phyloP scores from a whole-genome alignment of 208 protist species.

The Leishmania lainsoni region DNA sequence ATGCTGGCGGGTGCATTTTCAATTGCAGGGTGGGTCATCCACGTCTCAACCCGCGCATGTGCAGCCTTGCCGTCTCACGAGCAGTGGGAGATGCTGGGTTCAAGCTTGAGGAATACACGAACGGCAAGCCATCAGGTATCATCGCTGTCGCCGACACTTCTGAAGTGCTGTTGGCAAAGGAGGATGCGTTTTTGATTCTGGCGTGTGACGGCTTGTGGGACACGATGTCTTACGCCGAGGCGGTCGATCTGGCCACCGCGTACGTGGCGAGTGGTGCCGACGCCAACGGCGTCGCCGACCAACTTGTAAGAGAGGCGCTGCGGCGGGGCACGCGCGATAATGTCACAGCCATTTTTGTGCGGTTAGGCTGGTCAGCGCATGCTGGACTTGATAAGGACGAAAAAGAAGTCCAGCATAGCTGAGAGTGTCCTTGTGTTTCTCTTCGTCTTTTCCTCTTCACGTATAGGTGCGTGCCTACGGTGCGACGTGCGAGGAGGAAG shows the following conservation, averaged over 20 bases:
- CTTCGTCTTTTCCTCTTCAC: neutral
- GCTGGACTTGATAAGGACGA: neutral
- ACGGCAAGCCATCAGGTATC: conserved; percentile 72
- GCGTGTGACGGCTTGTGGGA: conserved; percentile 94
- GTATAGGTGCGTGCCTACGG: neutral
- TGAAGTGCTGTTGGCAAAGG: conserved; percentile 43
- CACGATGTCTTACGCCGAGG: conserved; percentile 84
- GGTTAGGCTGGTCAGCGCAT: conserved; percentile 11
- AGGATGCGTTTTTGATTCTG: conserved; percentile 89
- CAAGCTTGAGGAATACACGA: conserved; percentile 77
- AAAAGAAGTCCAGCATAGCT: neutral
- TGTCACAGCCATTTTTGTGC: conserved; percentile 78
- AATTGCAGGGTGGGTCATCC: conserved; percentile 91
- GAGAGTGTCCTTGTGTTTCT: neutral
- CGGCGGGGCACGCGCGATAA: conserved; percentile 77
- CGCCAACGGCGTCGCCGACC: conserved; percentile 57
- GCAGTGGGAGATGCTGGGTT: conserved; percentile 94
- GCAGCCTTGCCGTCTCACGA: conserved; percentile 90
- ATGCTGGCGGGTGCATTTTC: conserved; percentile 83
- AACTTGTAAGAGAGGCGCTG: conserved; percentile 69
- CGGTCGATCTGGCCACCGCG: conserved; percentile 64
- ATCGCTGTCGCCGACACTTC: conserved; percentile 71
- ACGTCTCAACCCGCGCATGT: conserved; percentile 66
- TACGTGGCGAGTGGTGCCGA: conserved; percentile 30
- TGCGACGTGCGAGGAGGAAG: neutral